Evolutionary conservation across 495 filamentous ascomycete species (phyloP).

Genomic region (Cercophora sp.): DNA sequence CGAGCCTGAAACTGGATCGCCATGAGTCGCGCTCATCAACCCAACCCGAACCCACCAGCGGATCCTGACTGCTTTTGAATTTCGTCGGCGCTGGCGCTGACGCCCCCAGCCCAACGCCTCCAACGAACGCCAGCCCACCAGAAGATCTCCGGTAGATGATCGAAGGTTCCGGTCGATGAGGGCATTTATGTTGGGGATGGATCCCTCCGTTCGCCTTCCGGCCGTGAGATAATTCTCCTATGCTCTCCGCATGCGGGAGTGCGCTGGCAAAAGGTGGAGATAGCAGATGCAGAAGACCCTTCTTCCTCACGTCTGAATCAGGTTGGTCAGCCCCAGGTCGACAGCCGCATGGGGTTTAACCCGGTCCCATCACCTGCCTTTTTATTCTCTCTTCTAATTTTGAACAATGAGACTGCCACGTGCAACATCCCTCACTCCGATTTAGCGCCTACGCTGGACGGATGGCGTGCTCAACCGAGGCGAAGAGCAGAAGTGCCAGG

Average conservation of each 20-base stretch:
- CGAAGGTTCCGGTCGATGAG: not conserved
- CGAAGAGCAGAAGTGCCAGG: no score
- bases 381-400: slow-evolving; percentile 6
- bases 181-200: no score
- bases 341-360: not conserved
- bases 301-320: slow-evolving; percentile 1
- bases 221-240: no score
- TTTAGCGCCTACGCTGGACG: not conserved
- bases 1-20: slow-evolving; percentile 10
- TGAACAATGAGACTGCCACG: slow-evolving; percentile 8
- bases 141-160: not conserved
- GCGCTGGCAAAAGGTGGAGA: not conserved
- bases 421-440: not conserved
- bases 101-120: not conserved
- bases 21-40: slow-evolving; percentile 7
- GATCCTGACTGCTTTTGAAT: not conserved
- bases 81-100: not conserved
- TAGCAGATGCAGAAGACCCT: no score
- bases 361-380: no score
- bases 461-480: not conserved
- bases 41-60: slow-evolving; percentile 14
- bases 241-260: not conserved
- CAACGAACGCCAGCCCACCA: not conserved
- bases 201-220: no score
- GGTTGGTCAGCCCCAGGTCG: not conserved